phyloP scores from a whole-genome alignment of 169 alveolate genomes.

The Cryptosporidium muris region DNA sequence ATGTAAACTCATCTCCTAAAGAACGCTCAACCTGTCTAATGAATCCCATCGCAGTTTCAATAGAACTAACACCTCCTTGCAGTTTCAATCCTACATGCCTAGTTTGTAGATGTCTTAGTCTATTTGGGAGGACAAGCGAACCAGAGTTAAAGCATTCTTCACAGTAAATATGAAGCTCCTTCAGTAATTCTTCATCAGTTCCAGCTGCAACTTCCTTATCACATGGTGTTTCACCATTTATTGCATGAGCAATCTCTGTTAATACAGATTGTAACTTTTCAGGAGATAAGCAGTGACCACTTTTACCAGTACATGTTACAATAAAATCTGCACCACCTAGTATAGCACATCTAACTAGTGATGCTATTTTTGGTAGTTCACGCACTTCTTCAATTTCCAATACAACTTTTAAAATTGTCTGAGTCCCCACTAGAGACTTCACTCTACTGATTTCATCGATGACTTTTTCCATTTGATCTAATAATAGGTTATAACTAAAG shows the following conservation, averaged over 20 bases:
- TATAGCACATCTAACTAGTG: slow-evolving; percentile 65
- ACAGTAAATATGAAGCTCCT: slow-evolving; percentile 29
- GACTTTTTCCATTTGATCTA: slow-evolving; percentile 62
- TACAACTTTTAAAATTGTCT: slow-evolving; percentile 53
- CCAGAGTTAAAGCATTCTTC: slow-evolving; percentile 61
- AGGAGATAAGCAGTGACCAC: slow-evolving; percentile 1
- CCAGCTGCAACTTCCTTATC: slow-evolving; percentile 71
- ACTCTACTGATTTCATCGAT: slow-evolving; percentile 54
- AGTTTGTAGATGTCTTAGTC: slow-evolving; percentile 46
- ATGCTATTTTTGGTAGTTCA: slow-evolving; percentile 52
- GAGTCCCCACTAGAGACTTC: slow-evolving; percentile 31
- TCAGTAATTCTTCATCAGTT: slow-evolving; percentile 50
- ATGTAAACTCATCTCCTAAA: slow-evolving; percentile 38
- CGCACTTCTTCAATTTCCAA: slow-evolving; percentile 63
- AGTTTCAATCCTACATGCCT: slow-evolving; percentile 56
- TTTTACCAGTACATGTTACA: slow-evolving; percentile 65
- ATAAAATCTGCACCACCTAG: slow-evolving; percentile 69
- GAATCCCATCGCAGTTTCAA: slow-evolving; percentile 34
- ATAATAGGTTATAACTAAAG: slow-evolving; percentile 40
- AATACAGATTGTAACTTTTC: slow-evolving; percentile 30
- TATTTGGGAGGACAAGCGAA: slow-evolving; percentile 38
- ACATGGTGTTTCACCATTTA: slow-evolving; percentile 65
- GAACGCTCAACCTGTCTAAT: slow-evolving; percentile 32
- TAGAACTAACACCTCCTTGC: slow-evolving; percentile 65
- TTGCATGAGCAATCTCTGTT: slow-evolving; percentile 14